Evolutionary conservation across 2,329 filamentous ascomycete genomes (phyloP), one percentile per base, ranked within the genome.

Genomic region (Aspergillus caelatus): DNA sequence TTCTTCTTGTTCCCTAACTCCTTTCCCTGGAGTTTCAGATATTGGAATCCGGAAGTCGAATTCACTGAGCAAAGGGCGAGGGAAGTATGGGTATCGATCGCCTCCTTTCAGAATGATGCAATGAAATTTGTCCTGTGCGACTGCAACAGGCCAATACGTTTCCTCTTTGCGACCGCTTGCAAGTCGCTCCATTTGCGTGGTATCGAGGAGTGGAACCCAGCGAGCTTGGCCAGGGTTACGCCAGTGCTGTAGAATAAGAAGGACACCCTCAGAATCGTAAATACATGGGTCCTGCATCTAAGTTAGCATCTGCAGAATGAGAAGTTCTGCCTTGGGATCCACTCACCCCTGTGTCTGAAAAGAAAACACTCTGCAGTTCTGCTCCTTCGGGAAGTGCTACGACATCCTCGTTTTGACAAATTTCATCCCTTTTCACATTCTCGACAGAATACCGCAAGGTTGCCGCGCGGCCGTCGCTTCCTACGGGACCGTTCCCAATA

Each of bases 21-120:
- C 70, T 55, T 73, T 81, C 0, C 83, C 81, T 2, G 80, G 77
- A 6, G 81, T 77, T 1, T 87, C 87, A 4, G 87, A 86, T 39
- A 97, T 82, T 0, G 96, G 95, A 21, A 99, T 86, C 50, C 90
- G 88, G 76, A 99, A 96, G 56, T 93, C 92, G 74, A 99, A 99
- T 76, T 99, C 95, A 48, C 90, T 94, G 41, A 99, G 89, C 43
- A 97, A 82, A 2, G 93, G 94, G 11, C 91, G 89, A 12, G 93
- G 95, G 80, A 94, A 98, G 81, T 95, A 97, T 0, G 94, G 94
- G 74, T 97, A 92, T 74, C 90, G 87, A 75, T 99, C 95, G 41
- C 91, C 91, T 66, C 95, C 95, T 80, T 99, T 99, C 74, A 99
- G 89, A 71, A 99, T 98, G 79, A 99, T 97, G 81, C 96, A 99